Evolutionary conservation across 2,329 filamentous ascomycete species (phyloP), one percentile per base, ranked within the genome.

Genomic region (Sphaerulina populicola): DNA sequence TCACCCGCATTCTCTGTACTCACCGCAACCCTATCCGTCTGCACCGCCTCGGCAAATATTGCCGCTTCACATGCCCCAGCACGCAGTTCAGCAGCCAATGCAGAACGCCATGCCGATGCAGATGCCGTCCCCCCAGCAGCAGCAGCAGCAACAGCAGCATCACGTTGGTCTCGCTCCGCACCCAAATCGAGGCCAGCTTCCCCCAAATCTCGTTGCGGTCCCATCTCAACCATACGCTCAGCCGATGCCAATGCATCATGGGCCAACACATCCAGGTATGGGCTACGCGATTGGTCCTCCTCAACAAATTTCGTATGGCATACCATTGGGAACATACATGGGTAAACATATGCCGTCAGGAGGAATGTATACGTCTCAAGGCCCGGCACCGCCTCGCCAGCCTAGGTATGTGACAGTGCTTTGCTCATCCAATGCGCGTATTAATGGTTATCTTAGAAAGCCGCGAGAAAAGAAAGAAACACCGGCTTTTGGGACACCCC

Each of bases 181-280:
- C 33, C 40, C 40, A 40, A 44, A 50, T 38, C 47, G 40, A 37
- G 47, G 47, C 40, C 42, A 49, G 30, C 40, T 52, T 8, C 55
- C 47, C 15, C 44, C 47, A 14, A 45, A 49, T n/a, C 15, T 54
- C 27, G 37, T 51, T 14, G 47, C 47, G 11, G 37, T 51, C 14
- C 53, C 47, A 11, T 52, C 54, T 10, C 58, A 60, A 27, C 56
- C 53, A 36, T 55, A 58, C 47, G 55, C 53, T n/a, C 47, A 49
- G 35, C 47, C 54, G 40, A 18, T 14, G n/a, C 38, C 37, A 37
- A 47, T 48, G 29, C 52, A 52, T 37, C 42, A 41, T 37, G 43
- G 47, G 7, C 47, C 40, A 15, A 37, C 30, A n/a, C 42, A 36
- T 14, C 49, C 50, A 14, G 55, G 55, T n/a, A 53, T 56, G 43